phyloP scores from a whole-genome alignment of 2,329 filamentous ascomycete genomes.

The Dryadomyces quercivorus region DNA sequence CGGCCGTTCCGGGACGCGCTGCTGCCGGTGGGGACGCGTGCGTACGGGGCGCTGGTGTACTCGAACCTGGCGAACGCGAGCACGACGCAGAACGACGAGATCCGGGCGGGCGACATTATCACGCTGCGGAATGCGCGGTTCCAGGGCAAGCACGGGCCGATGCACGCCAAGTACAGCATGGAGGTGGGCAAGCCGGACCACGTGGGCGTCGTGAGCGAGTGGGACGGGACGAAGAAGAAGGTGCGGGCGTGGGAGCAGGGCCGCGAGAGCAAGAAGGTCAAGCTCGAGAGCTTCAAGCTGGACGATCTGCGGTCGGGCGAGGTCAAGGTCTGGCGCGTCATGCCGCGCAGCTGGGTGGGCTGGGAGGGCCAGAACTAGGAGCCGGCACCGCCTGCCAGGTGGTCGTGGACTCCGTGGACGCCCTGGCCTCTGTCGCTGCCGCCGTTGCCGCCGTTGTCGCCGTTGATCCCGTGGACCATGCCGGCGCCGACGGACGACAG shows the following conservation, averaged over 20 bases:
- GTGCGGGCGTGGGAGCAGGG: slow-evolving; percentile 92
- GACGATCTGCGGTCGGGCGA: slow-evolving; percentile 87
- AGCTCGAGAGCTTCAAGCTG: slow-evolving; percentile 86
- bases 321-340: slow-evolving; percentile 94
- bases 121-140: slow-evolving; percentile 88
- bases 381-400: background rate
- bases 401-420: background rate
- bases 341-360: slow-evolving; percentile 83
- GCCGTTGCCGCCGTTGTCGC: too few species aligned
- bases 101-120: slow-evolving; percentile 81
- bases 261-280: slow-evolving; percentile 83
- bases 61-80: slow-evolving; percentile 90
- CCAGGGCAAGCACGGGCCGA: slow-evolving; percentile 85
- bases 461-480: too few species aligned
- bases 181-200: slow-evolving; percentile 87
- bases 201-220: slow-evolving; percentile 84
- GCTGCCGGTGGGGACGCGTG: slow-evolving; percentile 71
- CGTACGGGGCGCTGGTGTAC: slow-evolving; percentile 88
- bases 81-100: slow-evolving; percentile 82
- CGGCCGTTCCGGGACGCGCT: slow-evolving; percentile 62
- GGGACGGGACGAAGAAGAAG: slow-evolving; percentile 98
- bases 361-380: slow-evolving; percentile 58
- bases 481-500: background rate
- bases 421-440: background rate
- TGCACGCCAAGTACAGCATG: slow-evolving; percentile 85